Conservation (phyloP, 352 stramenopile species). For the Globisporangium alternatum region DNA sequence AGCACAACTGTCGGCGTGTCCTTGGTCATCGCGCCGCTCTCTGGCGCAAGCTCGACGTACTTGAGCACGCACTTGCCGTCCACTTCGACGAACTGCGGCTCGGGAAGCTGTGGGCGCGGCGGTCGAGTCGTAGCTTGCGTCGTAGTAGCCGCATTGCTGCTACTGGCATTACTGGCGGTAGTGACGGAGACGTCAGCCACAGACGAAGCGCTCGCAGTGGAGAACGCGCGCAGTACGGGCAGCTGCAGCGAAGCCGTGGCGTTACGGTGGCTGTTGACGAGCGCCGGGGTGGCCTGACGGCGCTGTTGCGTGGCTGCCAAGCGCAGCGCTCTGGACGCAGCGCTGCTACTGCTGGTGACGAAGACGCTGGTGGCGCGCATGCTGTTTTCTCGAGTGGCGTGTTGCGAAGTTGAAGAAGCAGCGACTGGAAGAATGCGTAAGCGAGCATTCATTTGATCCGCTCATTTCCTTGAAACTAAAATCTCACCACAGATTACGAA, state of each 20-base stretch:
- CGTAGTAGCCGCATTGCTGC: background rate
- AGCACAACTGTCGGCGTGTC: conserved; percentile 42
- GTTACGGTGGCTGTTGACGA: conserved; percentile 44
- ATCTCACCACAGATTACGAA: too few relatives aligned
- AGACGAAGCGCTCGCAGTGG: conserved; percentile 2
- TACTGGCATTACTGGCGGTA: background rate
- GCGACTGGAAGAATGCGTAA: too few relatives aligned
- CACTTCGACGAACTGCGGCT: conserved; percentile 26
- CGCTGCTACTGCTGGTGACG: conserved; percentile 18
- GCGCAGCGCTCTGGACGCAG: conserved; percentile 63
- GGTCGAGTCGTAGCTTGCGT: conserved; percentile 8
- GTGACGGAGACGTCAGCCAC: background rate
- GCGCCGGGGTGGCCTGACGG: conserved; percentile 46
- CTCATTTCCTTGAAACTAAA: too few relatives aligned
- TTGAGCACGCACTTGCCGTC: conserved; percentile 43
- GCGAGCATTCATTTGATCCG: too few relatives aligned
- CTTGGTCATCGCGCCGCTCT: background rate
- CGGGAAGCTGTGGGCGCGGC: conserved; percentile 23
- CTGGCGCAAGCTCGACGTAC: conserved; percentile 32
- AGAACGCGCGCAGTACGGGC: background rate
- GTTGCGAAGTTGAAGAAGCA: too few relatives aligned
- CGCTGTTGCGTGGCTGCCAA: conserved; percentile 69
- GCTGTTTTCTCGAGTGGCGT: too few relatives aligned
- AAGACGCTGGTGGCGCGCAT: background rate
- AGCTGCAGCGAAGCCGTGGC: background rate